Percentiles rank a stretch among this genome's conserved stretches.
phyloP scores from a whole-genome alignment of 169 alveolate species.

The Cyclospora cayetanensis region DNA sequence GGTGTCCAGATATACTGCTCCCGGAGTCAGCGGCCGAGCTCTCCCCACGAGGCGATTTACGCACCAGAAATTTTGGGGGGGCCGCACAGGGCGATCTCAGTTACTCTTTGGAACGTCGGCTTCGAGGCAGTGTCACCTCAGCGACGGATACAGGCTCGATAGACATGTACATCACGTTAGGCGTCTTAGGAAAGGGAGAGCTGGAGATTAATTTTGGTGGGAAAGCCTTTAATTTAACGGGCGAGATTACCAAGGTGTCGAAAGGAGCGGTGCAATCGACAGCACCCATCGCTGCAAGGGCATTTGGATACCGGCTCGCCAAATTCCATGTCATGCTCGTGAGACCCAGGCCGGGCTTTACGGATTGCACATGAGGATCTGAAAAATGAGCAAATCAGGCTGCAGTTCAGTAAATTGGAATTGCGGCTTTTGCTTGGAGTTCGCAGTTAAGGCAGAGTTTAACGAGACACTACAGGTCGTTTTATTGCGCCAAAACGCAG shows the following conservation, averaged over 20 bases:
- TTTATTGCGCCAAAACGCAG: not conserved
- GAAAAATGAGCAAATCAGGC: too few relatives aligned
- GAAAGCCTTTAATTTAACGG: constrained; percentile 4
- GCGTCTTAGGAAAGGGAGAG: constrained; percentile 54
- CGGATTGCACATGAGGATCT: too few relatives aligned
- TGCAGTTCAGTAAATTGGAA: not conserved
- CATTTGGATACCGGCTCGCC: constrained; percentile 60
- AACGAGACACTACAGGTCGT: not conserved
- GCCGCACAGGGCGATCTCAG: too few relatives aligned
- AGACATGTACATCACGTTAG: constrained; percentile 47
- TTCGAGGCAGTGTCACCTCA: too few relatives aligned
- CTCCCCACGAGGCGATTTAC: too few relatives aligned
- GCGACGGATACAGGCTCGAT: not conserved
- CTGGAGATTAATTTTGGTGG: constrained; percentile 60
- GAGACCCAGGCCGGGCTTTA: not conserved
- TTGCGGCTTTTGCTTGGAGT: not conserved
- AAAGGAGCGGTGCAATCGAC: constrained; percentile 40
- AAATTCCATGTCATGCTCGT: constrained; percentile 53
- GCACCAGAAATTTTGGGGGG: too few relatives aligned
- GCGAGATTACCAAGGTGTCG: constrained; percentile 16
- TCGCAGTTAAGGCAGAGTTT: not conserved
- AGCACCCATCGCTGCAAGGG: constrained; percentile 54
- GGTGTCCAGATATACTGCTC: not conserved
- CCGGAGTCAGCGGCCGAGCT: constrained; percentile 25
- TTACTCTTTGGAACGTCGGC: too few relatives aligned